Percentiles rank a stretch among this genome's conserved stretches.
These are phyloP conservation scores for Botryotinia globosa DNA, from an alignment of 2,329 filamentous ascomycete species.

Conservation along the genomic window DNA sequence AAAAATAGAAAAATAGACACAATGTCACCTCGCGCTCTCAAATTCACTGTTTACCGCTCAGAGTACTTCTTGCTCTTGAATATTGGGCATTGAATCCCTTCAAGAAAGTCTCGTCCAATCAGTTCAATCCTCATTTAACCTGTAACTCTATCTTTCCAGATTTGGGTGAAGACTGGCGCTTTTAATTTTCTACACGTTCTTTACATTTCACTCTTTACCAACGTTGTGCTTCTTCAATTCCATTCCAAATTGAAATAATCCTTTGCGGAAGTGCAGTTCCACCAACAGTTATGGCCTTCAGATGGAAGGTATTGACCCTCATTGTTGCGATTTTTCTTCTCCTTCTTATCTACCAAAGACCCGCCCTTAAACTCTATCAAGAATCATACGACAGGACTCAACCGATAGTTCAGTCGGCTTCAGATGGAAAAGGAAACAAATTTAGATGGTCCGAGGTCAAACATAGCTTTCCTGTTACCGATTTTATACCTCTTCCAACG, in stretches of 20 bases:
- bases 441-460: slow-evolving; percentile 17
- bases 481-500: slow-evolving; percentile 19
- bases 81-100: not conserved
- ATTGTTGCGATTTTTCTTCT: slow-evolving; percentile 3
- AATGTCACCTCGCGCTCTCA: not conserved
- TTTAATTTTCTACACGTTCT: not conserved
- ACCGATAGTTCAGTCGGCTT: not conserved
- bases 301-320: slow-evolving; percentile 6
- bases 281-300: not conserved
- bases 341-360: not conserved
- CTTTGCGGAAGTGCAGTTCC: not conserved
- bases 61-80: not conserved
- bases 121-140: not conserved
- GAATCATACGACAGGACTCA: not conserved
- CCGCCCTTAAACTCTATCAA: not conserved
- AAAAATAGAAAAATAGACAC: not conserved
- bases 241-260: not conserved
- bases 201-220: not conserved
- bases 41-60: not conserved
- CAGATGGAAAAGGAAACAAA: not conserved
- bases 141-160: not conserved
- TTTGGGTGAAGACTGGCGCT: not conserved
- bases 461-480: slow-evolving; percentile 21
- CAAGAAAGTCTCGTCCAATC: not conserved
- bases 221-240: not conserved